Percentiles rank a stretch among this genome's conserved stretches.
phyloP scores from a whole-genome alignment of 2,329 filamentous ascomycete genomes.

The Cyphellophora europaea region DNA sequence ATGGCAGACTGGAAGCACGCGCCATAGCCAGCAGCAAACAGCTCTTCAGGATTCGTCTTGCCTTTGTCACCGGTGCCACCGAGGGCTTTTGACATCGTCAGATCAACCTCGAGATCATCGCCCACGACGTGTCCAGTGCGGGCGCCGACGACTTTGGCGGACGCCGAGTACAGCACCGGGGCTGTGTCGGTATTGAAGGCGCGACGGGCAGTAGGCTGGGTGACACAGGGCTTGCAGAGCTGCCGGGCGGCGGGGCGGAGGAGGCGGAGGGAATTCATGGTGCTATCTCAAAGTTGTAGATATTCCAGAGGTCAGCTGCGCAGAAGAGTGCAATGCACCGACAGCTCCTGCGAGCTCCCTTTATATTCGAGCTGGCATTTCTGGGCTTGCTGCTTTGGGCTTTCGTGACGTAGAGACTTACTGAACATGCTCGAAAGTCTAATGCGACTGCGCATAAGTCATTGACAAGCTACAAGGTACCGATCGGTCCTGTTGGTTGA shows the following conservation, averaged over 20 bases:
- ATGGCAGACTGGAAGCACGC: constrained; percentile 40
- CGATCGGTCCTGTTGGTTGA: too few species aligned
- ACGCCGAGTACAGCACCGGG: constrained; percentile 29
- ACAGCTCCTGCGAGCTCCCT: too few species aligned
- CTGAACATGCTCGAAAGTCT: too few species aligned
- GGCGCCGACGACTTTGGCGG: constrained; percentile 30
- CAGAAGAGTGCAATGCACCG: too few species aligned
- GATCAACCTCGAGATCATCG: constrained; percentile 27
- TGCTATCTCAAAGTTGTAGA: too few species aligned
- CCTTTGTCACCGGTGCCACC: constrained; percentile 29
- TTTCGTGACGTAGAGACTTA: too few species aligned
- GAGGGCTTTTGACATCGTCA: constrained; percentile 35
- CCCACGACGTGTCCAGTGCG: constrained; percentile 27
- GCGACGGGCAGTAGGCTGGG: background rate
- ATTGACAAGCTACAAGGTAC: too few species aligned
- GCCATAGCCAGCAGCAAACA: constrained; percentile 39
- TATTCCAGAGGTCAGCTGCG: too few species aligned
- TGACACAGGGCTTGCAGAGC: background rate
- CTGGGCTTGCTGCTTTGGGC: too few species aligned
- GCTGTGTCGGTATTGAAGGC: constrained; percentile 30
- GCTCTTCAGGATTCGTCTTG: constrained; percentile 40
- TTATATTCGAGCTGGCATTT: too few species aligned
- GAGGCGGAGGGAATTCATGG: background rate
- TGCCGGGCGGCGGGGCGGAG: background rate
- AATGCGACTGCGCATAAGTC: too few species aligned